Base-by-base conservation (phyloP, 176 grass and related monocot genomes). In the Oryza glumipatula region DNA sequence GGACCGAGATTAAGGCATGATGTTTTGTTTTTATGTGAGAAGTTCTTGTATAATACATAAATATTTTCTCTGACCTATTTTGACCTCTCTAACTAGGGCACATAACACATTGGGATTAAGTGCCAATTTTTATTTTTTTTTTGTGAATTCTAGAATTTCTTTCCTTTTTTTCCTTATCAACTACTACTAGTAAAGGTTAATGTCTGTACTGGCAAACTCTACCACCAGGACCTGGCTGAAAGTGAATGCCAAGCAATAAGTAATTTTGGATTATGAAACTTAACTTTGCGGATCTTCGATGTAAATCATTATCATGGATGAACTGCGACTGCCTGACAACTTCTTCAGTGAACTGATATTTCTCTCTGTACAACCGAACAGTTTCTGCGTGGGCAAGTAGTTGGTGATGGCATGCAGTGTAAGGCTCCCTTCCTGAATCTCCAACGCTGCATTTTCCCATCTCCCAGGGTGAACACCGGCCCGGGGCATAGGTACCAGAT, bases 371-470 rank as follows among this genome's bases (percentile, higher is more conserved):
- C 33, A 93, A 58, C 8, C 32, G 78, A 21, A 83, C 80, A 0
- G 83, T 74, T 24, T 38, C 85, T 3, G 80, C 94, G 35, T 95
- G 94, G 67, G 94, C 90, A 0, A 95, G 83, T 17, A 95, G 33
- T n/a, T 87, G 70, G 23, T 91, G 88, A 71, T 95, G 94, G 30
- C 86, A 84, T 0, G 49, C 86, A 15, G 47, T 83, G 77, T 95
- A 95, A 38, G 94, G 91, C 45, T 95, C 94, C 2, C 51, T 91
- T 49, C 72, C 94, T 73, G 23, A 73, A 30, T 14, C 44, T 24
- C 43, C 22, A 73, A 49, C 44, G 23, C 44, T 48, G 71, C 71
- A 49, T 1, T 73, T 73, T 26, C 44, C 44, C 12, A 9, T 10
- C 44, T 73, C 46, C 71, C 71, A 73, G 24, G 44, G 12, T 8